Base-by-base conservation (phyloP, 2,329 filamentous ascomycete genomes). In the Lasiodiplodia sp. region DNA sequence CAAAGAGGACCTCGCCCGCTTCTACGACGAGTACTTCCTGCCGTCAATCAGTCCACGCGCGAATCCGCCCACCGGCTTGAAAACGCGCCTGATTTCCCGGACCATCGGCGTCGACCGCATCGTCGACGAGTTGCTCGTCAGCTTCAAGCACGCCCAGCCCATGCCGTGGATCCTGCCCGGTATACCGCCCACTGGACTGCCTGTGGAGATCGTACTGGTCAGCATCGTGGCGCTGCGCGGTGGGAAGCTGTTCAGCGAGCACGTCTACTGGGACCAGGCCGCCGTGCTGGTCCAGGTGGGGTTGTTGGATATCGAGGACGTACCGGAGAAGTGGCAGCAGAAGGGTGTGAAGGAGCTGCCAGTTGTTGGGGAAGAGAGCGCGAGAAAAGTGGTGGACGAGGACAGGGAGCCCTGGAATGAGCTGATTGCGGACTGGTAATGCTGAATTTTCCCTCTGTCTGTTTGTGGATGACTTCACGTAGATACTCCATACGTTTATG, bases 251-350 rank as follows among this genome's bases (percentile, higher is more conserved):
- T 86, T 83, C 75, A 84, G 83, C 21, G 87, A 90, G 74, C 83
- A 88, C 64, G 77, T 88, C 3, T 89, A 89, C 73, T 90, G 87
- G 87, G 87, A 89, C 72, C 87, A 90, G 72, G 87, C 87, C 11
- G 85, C 82, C 58, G 87, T 89, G 8, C 75, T 90, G 16, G 84
- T 88, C 55, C 87, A 89, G 73, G 79, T 87, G 0, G 87, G 87
- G 0, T 72, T 89, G 69, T 69, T 89, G 62, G 86, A 88, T 77
- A 83, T 86, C 2, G 77, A 80, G n/a, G 72, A 82, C 1, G 80
- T 88, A 23, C 85, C 86, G 0, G 76, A 82, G 49, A 76, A 80
- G 11, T 79, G 82, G 47, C 82, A 79, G 77, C 79, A 80, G 69
- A 75, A 76, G 31, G 82, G 83, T 2, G 78, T 85, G 7, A 80